Conservation (phyloP, 805 yeast species). For the Suhomyces emberorum region DNA sequence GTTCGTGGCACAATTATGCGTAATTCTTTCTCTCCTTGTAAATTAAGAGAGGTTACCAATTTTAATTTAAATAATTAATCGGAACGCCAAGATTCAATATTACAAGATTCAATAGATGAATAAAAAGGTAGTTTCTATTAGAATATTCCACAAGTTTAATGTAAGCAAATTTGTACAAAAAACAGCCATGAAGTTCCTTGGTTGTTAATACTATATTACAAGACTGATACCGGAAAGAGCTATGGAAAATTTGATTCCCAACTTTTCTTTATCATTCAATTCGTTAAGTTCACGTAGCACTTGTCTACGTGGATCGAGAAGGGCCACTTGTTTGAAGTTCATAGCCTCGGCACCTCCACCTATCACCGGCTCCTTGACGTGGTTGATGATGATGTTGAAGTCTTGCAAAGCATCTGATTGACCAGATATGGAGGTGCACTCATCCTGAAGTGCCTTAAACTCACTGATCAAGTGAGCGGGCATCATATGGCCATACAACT, state of each 20-base stretch:
- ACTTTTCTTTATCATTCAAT: constrained; percentile 28
- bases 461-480: constrained; percentile 64
- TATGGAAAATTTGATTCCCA: constrained; percentile 48
- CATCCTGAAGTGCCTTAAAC: constrained; percentile 29
- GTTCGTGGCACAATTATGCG: no score
- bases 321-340: neutral
- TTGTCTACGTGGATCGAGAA: constrained; percentile 50
- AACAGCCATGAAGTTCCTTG: neutral
- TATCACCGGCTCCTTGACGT: constrained; percentile 49
- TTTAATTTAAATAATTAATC: no score
- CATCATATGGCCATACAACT: constrained; percentile 76
- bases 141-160: neutral
- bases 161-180: neutral
- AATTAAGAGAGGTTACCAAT: no score
- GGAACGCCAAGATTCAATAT: no score
- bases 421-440: constrained; percentile 13
- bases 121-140: no score
- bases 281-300: constrained; percentile 49
- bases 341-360: constrained; percentile 39
- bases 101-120: no score
- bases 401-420: constrained; percentile 35
- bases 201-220: constrained; percentile 10
- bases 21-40: no score
- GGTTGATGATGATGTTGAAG: constrained; percentile 47
- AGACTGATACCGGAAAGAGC: constrained; percentile 56